Evolutionary conservation across 2,329 filamentous ascomycete species (phyloP).

Genomic region (Pseudopyricularia cyperi): DNA sequence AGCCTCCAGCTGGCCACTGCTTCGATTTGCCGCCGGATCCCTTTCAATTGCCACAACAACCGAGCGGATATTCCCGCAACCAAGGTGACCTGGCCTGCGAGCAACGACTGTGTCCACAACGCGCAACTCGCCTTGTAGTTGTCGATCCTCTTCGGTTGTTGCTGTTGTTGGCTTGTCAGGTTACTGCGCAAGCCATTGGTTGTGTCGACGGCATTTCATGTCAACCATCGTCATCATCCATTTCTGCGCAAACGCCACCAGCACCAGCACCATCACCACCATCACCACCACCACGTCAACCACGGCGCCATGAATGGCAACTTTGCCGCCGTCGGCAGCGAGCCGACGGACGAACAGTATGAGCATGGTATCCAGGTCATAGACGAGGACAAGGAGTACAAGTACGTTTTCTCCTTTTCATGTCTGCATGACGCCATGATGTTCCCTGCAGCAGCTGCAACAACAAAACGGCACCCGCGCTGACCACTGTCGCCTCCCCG

Average conservation of each 20-base stretch:
- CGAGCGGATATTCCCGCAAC: neutral
- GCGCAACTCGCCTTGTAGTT: neutral
- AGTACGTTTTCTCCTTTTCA: conserved; percentile 42
- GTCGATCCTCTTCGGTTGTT: neutral
- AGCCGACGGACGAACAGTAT: conserved; percentile 53
- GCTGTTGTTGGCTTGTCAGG: neutral
- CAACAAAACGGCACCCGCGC: neutral
- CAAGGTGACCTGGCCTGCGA: neutral
- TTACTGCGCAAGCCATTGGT: neutral
- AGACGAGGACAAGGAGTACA: conserved; percentile 93
- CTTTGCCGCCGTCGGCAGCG: conserved; percentile 60
- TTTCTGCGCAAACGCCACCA: too few species aligned
- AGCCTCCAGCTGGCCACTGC: neutral
- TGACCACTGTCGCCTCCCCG: neutral
- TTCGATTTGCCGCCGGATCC: neutral
- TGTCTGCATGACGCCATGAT: neutral
- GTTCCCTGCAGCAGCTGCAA: neutral
- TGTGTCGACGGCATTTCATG: neutral
- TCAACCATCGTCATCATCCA: neutral
- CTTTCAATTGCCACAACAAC: neutral
- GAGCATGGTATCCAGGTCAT: conserved; percentile 95
- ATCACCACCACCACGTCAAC: too few species aligned
- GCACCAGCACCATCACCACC: neutral
- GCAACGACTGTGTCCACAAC: neutral
- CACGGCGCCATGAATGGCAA: conserved; percentile 65